phyloP scores from a whole-genome alignment of 2,329 filamentous ascomycete species.

The Xylariaceae sp. region DNA sequence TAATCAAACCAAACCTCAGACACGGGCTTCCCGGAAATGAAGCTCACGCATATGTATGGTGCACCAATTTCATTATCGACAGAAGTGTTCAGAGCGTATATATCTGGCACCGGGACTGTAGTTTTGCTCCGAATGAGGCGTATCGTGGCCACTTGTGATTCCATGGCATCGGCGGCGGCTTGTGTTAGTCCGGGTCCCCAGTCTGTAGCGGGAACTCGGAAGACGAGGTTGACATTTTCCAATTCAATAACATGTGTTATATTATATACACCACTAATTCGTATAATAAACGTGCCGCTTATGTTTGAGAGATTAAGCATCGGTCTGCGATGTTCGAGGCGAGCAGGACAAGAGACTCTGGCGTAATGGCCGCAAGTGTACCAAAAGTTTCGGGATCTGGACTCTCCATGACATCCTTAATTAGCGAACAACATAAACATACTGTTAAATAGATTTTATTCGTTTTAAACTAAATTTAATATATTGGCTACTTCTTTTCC shows the following conservation, averaged over 20 bases:
- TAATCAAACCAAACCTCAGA: slow-evolving; percentile 8
- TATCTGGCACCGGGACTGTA: slow-evolving; percentile 6
- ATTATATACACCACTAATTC: slow-evolving; percentile 1
- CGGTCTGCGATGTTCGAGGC: slow-evolving; percentile 8
- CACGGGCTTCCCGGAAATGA: neutral
- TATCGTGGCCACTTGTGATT: slow-evolving; percentile 6
- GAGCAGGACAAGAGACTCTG: slow-evolving; percentile 7
- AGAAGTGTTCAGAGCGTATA: slow-evolving; percentile 4
- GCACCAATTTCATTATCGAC: slow-evolving; percentile 6
- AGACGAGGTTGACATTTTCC: neutral
- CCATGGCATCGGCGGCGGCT: slow-evolving; percentile 5
- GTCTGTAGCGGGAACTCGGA: slow-evolving; percentile 5
- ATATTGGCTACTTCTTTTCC: too few relatives aligned
- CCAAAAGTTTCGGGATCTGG: slow-evolving; percentile 5
- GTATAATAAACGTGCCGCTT: slow-evolving; percentile 1
- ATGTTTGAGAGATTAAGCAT: slow-evolving; percentile 3
- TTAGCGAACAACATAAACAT: too few relatives aligned
- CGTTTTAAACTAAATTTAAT: too few relatives aligned
- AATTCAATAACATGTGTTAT: slow-evolving; percentile 4
- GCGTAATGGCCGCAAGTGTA: slow-evolving; percentile 1
- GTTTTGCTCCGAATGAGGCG: slow-evolving; percentile 8
- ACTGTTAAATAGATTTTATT: too few relatives aligned
- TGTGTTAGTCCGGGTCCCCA: slow-evolving; percentile 5
- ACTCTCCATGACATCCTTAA: slow-evolving; percentile 7
- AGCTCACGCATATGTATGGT: slow-evolving; percentile 11